phyloP scores from a whole-genome alignment of 176 grass and related monocot genomes.

The Oryza brachyantha region DNA sequence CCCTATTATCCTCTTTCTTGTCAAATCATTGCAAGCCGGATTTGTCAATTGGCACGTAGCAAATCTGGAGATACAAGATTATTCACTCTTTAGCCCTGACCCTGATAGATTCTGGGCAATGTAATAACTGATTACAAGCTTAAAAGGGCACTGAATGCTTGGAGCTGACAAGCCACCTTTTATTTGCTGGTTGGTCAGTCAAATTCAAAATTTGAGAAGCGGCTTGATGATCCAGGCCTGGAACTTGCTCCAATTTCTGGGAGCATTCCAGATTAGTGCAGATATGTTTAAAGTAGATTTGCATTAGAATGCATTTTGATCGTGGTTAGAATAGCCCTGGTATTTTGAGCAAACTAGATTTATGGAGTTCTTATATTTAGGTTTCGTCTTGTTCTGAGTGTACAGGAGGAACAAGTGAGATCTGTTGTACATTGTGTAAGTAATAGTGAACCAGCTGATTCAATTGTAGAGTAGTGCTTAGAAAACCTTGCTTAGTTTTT shows the following conservation, averaged over 20 bases:
- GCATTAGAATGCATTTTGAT: neutral
- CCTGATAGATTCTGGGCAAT: constrained; percentile 95
- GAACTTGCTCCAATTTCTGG: constrained; percentile 26
- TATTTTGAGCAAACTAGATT: neutral
- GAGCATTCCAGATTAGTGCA: constrained; percentile 19
- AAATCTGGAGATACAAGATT: constrained; percentile 87
- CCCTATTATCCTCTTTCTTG: constrained; percentile 53
- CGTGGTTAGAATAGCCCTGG: constrained; percentile 1
- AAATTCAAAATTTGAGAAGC: neutral
- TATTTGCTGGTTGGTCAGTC: neutral
- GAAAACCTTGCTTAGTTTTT: neutral
- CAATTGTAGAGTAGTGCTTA: neutral
- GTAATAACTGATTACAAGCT: constrained; percentile 15
- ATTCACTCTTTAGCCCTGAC: constrained; percentile 67
- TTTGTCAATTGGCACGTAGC: constrained; percentile 83
- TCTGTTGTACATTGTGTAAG: constrained; percentile 52
- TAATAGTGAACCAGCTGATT: constrained; percentile 18
- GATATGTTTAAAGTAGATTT: constrained; percentile 10
- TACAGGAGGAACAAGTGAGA: constrained; percentile 12
- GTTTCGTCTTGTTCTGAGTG: constrained; percentile 11
- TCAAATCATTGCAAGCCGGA: constrained; percentile 69
- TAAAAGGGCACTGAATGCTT: neutral
- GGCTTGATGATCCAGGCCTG: neutral
- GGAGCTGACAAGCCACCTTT: constrained; percentile 5
- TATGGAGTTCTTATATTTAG: constrained; percentile 5